Conservation (phyloP, 2,329 filamentous ascomycete genomes). For the Fusarium falciforme region DNA sequence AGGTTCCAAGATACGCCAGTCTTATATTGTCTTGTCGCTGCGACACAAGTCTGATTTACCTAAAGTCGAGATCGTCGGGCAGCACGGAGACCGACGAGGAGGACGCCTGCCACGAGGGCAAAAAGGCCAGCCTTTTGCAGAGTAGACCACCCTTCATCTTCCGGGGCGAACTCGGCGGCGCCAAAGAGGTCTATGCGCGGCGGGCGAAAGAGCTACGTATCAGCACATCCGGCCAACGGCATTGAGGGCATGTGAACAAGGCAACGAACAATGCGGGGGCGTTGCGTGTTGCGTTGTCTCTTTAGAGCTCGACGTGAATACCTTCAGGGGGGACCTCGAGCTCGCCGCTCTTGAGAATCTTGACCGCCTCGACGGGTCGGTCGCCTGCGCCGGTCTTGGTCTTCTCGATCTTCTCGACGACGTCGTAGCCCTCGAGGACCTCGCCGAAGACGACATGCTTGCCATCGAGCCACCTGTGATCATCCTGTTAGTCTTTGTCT, state of each 20-base stretch:
- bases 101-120: slow-evolving; percentile 31
- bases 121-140: slow-evolving; percentile 40
- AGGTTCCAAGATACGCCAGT: slow-evolving; percentile 5
- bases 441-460: slow-evolving; percentile 90
- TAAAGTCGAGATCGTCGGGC: slow-evolving; percentile 37
- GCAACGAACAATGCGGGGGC: slow-evolving; percentile 37
- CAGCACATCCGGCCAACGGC: slow-evolving; percentile 45
- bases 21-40: slow-evolving; percentile 25
- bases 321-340: slow-evolving; percentile 87
- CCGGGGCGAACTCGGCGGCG: slow-evolving; percentile 35
- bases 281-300: slow-evolving; percentile 41
- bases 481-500: slow-evolving; percentile 2
- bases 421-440: slow-evolving; percentile 85
- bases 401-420: slow-evolving; percentile 83
- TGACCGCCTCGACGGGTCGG: slow-evolving; percentile 76
- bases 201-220: slow-evolving; percentile 44
- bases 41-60: slow-evolving; percentile 6
- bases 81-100: slow-evolving; percentile 37
- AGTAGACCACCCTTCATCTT: slow-evolving; percentile 36
- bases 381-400: slow-evolving; percentile 71
- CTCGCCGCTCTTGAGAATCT: slow-evolving; percentile 87
- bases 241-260: slow-evolving; percentile 25
- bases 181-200: slow-evolving; percentile 44
- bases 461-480: slow-evolving; percentile 80
- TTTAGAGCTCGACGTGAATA: slow-evolving; percentile 91